phyloP scores from a whole-genome alignment of 1,284 basidiomycete genomes.

The Baeospora myosura region DNA sequence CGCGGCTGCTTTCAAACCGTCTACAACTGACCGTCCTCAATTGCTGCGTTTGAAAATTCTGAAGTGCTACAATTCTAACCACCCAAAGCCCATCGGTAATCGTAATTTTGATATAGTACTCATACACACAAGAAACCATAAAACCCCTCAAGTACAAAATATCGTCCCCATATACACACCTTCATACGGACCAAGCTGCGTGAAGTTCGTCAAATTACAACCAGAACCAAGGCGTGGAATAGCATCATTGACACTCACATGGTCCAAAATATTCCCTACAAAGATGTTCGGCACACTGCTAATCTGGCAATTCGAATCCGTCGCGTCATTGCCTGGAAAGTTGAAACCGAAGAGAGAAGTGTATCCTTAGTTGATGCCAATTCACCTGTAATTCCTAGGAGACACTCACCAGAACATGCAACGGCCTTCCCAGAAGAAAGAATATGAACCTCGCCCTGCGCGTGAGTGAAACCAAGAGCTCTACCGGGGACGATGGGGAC shows the following conservation, averaged over 20 bases:
- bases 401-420: conserved; percentile 7
- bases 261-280: conserved; percentile 15
- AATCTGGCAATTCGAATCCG: conserved; percentile 17
- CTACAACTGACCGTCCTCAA: too few relatives aligned
- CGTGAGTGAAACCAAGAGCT: conserved; percentile 17
- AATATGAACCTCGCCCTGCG: conserved; percentile 6
- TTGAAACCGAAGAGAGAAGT: neutral
- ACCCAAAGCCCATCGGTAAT: too few relatives aligned
- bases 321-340: conserved; percentile 12
- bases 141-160: conserved; percentile 12
- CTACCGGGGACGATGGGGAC: conserved; percentile 27
- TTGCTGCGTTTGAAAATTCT: too few relatives aligned
- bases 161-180: conserved; percentile 18
- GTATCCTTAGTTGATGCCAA: too few relatives aligned
- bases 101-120: too few relatives aligned
- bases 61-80: too few relatives aligned
- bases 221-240: neutral
- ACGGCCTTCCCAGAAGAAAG: conserved; percentile 3
- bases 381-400: too few relatives aligned
- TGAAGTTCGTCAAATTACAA: neutral
- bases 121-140: too few relatives aligned
- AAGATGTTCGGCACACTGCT: conserved; percentile 16
- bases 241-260: conserved; percentile 20
- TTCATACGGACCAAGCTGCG: conserved; percentile 9
- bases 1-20: too few relatives aligned